Base-by-base conservation (phyloP, 208 protist genomes). In the Leptomonas seymouri region DNA sequence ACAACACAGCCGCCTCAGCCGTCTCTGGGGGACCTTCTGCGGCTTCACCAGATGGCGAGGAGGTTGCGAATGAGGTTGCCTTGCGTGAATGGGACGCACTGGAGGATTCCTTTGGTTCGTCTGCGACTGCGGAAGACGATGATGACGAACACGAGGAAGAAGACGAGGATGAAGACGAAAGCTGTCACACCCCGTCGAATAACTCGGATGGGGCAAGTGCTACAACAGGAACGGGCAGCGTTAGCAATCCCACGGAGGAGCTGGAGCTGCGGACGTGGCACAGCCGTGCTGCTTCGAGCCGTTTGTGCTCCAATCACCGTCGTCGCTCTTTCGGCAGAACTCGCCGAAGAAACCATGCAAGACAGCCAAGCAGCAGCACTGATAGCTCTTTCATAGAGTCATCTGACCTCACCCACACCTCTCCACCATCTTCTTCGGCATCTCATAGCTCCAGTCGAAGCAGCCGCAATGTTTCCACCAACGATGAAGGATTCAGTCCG, bases 21-120 rank as follows among this genome's bases (percentile, higher is more conserved):
- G 30, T 27, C 14, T 20, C 61, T 12, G 36, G 18, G 4, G 61
- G 54, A 20, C 39, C n/a, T 12, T 59, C 51, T 12, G 21, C 14
- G 15, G 34, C 28, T 41, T 0, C 55, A 46, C 56, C 34, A 16
- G 71, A 77, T 20, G 64, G 56, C 14, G 74, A 71, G 30, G 74
- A 80, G 46, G 20, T 63, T 5, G 65, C 62, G 14, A 62, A 83
- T 25, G 71, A 77, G 48, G 71, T 56, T 6, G 64, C 71, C 16
- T 41, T 77, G 57, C 71, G 64, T 6, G 71, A 77, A 58, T 77
- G 71, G 71, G 71, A 77, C 34, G 71, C 67, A 16, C 41, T 77
- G 39, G 71, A 71, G 48, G 71, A 55, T 28, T 71, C 71, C 8
- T 77, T 77, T 23, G 48, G 65, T 39, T 71, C 56, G 23, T 65